Conservation (phyloP, 176 grass and related monocot genomes). For the Rhipidocladum racemiflorum region DNA sequence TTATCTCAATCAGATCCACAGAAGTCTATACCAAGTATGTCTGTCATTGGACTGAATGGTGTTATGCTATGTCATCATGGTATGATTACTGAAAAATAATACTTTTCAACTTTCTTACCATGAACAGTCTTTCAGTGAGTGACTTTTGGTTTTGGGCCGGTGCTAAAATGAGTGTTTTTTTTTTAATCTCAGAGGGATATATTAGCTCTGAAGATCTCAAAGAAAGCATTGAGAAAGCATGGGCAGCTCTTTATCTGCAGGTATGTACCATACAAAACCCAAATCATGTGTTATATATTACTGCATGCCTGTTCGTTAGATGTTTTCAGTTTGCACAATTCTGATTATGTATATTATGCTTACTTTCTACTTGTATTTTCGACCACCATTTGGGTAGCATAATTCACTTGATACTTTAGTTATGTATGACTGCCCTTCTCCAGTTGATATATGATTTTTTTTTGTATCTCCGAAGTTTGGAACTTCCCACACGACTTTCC, state of each 20-base stretch:
- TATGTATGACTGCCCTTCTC: background rate
- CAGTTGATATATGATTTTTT: background rate
- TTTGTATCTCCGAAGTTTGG: background rate
- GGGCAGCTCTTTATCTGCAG: conserved; percentile 72
- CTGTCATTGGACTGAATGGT: conserved; percentile 83
- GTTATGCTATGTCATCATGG: conserved; percentile 88
- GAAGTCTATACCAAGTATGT: conserved; percentile 74
- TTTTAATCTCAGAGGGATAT: conserved; percentile 52
- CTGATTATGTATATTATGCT: background rate
- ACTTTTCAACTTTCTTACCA: background rate
- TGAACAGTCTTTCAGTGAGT: background rate
- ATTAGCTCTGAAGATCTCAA: conserved; percentile 65
- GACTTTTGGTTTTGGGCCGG: conserved; percentile 6
- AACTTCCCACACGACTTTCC: background rate
- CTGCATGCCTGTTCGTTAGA: background rate
- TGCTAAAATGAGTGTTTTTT: conserved; percentile 23
- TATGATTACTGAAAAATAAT: conserved; percentile 37
- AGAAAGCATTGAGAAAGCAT: conserved; percentile 74
- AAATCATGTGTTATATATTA: background rate
- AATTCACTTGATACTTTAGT: conserved; percentile 3
- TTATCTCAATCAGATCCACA: conserved; percentile 75
- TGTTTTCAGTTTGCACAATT: background rate
- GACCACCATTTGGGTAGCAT: background rate
- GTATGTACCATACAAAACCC: conserved; percentile 21
- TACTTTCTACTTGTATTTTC: conserved; percentile 4